Percentiles rank a stretch among this genome's conserved stretches.
Conservation (phyloP, 192 early-diverging fungal genomes). For the Podila verticillata region DNA sequence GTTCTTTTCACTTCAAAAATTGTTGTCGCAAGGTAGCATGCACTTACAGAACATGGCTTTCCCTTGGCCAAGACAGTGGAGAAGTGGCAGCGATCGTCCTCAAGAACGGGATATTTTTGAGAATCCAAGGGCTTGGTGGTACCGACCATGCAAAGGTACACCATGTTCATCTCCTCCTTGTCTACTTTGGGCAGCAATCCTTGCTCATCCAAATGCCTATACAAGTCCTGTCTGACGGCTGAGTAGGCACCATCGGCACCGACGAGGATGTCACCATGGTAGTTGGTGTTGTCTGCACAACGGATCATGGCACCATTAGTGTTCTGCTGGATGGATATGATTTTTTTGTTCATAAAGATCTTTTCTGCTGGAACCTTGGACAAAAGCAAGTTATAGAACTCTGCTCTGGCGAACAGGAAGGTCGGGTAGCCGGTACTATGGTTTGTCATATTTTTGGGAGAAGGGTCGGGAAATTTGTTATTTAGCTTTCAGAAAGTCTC, state of each 20-base stretch:
- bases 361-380: neutral
- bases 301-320: neutral
- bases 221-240: neutral
- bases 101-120: neutral
- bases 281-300: neutral
- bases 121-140: neutral
- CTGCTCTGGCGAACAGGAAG: neutral
- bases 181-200: neutral
- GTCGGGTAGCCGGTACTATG: neutral
- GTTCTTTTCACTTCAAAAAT: neutral
- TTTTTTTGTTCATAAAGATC: neutral
- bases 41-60: neutral
- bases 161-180: neutral
- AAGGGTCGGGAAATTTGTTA: neutral
- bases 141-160: neutral
- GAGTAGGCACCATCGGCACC: slow-evolving; percentile 6
- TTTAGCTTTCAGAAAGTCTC: too few relatives aligned
- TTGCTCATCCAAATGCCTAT: neutral
- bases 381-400: neutral
- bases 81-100: neutral
- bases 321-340: neutral
- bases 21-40: too few relatives aligned
- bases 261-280: neutral
- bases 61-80: neutral
- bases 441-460: neutral